phyloP scores from a whole-genome alignment of 2,329 filamentous ascomycete species.

The Alternaria triticina region DNA sequence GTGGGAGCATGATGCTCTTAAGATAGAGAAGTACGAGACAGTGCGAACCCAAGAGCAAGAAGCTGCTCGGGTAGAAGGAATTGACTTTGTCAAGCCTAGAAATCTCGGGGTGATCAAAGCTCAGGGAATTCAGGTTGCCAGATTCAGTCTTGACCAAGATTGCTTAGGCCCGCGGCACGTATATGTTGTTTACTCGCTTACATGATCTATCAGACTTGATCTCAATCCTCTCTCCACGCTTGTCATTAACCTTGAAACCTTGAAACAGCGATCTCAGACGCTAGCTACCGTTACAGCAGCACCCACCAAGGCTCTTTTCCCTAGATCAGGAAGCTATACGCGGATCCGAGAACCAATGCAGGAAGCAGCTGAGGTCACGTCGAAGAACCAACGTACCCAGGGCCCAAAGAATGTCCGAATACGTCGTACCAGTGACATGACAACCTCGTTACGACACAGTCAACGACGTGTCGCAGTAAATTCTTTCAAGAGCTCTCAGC shows the following conservation, averaged over 20 bases:
- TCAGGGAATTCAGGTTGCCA: neutral
- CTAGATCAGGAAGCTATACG: neutral
- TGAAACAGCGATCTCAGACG: neutral
- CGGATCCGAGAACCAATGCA: neutral
- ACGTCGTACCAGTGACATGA: neutral
- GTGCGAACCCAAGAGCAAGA: neutral
- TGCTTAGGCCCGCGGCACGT: neutral
- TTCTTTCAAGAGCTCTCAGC: neutral
- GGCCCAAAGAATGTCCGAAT: neutral
- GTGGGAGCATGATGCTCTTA: neutral
- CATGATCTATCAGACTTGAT: neutral
- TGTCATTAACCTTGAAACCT: neutral
- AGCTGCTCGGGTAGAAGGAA: neutral
- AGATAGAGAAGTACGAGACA: neutral
- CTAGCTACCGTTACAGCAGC: neutral
- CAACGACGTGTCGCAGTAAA: neutral
- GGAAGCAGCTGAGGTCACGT: neutral
- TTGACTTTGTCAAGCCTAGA: neutral
- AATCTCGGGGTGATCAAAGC: neutral
- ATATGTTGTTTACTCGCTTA: neutral
- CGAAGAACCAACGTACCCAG: neutral
- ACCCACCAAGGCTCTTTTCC: neutral
- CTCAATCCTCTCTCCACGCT: neutral
- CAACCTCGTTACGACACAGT: neutral
- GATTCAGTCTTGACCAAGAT: neutral